Evolutionary conservation across 2,329 filamentous ascomycete genomes (phyloP).

Genomic region (Fusarium sulawesiense): DNA sequence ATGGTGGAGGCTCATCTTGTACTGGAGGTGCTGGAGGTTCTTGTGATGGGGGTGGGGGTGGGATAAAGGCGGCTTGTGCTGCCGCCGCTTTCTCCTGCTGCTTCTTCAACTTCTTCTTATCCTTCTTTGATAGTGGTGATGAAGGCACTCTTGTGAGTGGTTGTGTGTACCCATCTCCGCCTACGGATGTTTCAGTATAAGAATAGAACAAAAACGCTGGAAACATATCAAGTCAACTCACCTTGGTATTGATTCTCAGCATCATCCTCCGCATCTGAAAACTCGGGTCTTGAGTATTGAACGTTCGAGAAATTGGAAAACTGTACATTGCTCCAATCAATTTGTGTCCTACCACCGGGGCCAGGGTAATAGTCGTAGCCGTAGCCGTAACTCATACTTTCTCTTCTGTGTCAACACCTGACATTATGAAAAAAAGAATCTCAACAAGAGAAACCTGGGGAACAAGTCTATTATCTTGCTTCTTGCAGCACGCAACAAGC

Average conservation of each 20-base stretch:
- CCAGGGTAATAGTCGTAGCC: slow-evolving; percentile 48
- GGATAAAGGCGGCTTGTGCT: slow-evolving; percentile 14
- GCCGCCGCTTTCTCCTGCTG: slow-evolving; percentile 23
- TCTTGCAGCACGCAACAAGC: slow-evolving; percentile 46
- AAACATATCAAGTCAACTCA: slow-evolving; percentile 16
- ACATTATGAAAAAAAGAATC: slow-evolving; percentile 42
- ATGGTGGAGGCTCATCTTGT: slow-evolving; percentile 15
- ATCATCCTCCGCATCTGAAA: slow-evolving; percentile 55
- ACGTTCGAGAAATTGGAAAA: slow-evolving; percentile 58
- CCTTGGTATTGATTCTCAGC: slow-evolving; percentile 35
- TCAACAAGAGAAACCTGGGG: slow-evolving; percentile 43
- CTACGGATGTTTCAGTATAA: slow-evolving; percentile 15
- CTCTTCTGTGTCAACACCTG: slow-evolving; percentile 46
- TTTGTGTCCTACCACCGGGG: slow-evolving; percentile 53
- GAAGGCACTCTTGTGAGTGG: slow-evolving; percentile 25
- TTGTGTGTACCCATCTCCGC: slow-evolving; percentile 23
- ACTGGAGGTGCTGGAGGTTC: slow-evolving; percentile 21
- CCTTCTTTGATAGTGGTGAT: slow-evolving; percentile 36
- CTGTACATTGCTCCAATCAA: slow-evolving; percentile 55
- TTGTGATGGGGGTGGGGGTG: slow-evolving; percentile 20
- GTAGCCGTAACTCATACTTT: slow-evolving; percentile 57
- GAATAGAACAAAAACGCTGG: neutral
- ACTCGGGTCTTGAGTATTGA: slow-evolving; percentile 53
- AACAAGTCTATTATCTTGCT: slow-evolving; percentile 50
- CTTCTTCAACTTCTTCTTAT: slow-evolving; percentile 34